Conservation (phyloP, 495 filamentous ascomycete genomes). For the Neurospora sp. region DNA sequence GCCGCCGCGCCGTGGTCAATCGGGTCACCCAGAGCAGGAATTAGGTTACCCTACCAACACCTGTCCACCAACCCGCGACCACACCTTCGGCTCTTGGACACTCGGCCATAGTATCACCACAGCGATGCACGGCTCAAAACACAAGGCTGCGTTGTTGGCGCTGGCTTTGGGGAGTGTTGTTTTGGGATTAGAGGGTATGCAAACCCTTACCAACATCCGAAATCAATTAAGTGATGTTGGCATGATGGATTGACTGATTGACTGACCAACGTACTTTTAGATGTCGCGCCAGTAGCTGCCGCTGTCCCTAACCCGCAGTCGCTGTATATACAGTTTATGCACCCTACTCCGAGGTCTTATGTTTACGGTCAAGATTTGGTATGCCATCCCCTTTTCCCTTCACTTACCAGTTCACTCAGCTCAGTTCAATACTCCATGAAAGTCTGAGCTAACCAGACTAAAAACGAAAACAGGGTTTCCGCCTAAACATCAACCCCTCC, state of each 20-base stretch:
- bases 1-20: neutral
- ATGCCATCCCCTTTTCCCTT: neutral
- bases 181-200: neutral
- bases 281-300: neutral
- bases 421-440: too few species aligned
- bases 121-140: constrained; percentile 24
- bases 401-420: too few species aligned
- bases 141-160: constrained; percentile 21
- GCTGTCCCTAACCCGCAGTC: neutral
- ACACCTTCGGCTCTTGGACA: neutral
- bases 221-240: neutral
- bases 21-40: neutral
- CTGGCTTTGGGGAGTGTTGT: constrained; percentile 18
- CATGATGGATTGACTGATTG: neutral
- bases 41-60: neutral
- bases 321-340: neutral
- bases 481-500: constrained; percentile 20
- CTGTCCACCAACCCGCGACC: accelerated
- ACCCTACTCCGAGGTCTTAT: neutral
- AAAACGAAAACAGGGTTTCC: constrained; percentile 15
- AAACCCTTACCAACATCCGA: neutral
- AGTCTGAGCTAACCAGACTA: too few species aligned
- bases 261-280: neutral
- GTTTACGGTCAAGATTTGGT: neutral
- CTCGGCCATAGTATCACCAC: neutral